A percentile compares a stretch with the other conserved stretches of the same genome.
phyloP scores from a whole-genome alignment of 441 rosid species.

The Manihot esculenta region DNA sequence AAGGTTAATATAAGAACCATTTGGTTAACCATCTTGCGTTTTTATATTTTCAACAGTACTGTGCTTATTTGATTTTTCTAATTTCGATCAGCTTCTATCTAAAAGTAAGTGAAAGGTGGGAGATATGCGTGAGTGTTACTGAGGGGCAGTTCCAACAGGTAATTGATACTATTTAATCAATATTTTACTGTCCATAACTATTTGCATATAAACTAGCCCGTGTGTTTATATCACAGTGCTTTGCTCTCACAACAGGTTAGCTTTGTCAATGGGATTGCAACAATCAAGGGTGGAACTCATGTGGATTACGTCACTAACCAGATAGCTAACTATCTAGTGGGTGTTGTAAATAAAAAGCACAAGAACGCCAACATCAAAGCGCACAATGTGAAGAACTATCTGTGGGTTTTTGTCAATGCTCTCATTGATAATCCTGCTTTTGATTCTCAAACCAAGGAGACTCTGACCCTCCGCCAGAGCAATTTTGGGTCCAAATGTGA shows the following conservation, averaged over 20 bases:
- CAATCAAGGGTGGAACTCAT: conserved; percentile 98
- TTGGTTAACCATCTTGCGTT: background rate
- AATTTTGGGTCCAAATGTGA: conserved; percentile 96
- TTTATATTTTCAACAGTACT: background rate
- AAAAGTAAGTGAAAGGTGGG: conserved; percentile 86
- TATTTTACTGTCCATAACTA: background rate
- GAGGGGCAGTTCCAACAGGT: conserved; percentile 99
- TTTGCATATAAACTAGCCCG: background rate
- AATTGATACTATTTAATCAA: background rate
- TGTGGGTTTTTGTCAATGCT: conserved; percentile 96
- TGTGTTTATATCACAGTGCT: background rate
- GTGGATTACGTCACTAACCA: conserved; percentile 87
- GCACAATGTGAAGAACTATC: conserved; percentile 80
- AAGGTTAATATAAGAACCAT: conserved; percentile 40
- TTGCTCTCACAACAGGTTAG: conserved; percentile 60
- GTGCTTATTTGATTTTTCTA: conserved; percentile 7
- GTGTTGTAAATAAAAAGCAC: conserved; percentile 76
- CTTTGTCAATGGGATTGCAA: conserved; percentile 85
- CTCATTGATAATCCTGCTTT: conserved; percentile 98
- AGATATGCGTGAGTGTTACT: conserved; percentile 70
- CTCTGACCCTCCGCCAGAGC: conserved; percentile 91
- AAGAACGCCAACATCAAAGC: conserved; percentile 77
- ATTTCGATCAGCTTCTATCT: conserved; percentile 54
- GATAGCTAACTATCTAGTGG: conserved; percentile 73
- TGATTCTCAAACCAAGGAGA: conserved; percentile 99